A percentile compares a stretch with the other conserved stretches of the same genome.
These are phyloP conservation scores for Cichorium intybus DNA, from an alignment of 140 eudicot species.

Conservation along the genomic window DNA sequence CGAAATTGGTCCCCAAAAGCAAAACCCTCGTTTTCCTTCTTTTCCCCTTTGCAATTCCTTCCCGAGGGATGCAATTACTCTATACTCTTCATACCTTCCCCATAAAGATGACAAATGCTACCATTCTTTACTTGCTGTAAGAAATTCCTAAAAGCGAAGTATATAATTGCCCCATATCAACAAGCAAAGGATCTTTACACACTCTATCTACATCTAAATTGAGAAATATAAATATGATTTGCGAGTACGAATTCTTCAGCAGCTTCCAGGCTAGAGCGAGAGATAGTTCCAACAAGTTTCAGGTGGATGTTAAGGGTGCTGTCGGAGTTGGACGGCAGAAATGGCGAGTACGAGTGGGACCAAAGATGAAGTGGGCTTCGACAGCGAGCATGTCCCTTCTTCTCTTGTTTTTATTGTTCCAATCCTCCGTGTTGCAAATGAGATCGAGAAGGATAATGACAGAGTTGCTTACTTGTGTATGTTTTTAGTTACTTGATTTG, in stretches of 20 bases:
- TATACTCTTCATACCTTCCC: background rate
- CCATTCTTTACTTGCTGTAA: conserved; percentile 22
- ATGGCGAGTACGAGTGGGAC: conserved; percentile 99
- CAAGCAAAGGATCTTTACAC: conserved; percentile 32
- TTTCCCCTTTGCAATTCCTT: conserved; percentile 3
- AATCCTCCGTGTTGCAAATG: conserved; percentile 92
- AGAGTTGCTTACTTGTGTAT: conserved; percentile 93
- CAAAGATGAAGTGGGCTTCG: conserved; percentile 56
- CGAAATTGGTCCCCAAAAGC: conserved; percentile 13
- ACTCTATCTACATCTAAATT: conserved; percentile 14
- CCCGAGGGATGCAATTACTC: background rate
- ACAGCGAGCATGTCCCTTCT: conserved; percentile 94
- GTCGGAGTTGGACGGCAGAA: background rate
- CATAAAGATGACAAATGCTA: conserved; percentile 11
- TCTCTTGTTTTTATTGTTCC: conserved; percentile 82
- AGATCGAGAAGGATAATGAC: conserved; percentile 71
- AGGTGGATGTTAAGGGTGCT: conserved; percentile 13
- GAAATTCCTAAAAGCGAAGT: conserved; percentile 25
- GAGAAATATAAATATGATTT: conserved; percentile 12
- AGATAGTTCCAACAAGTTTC: background rate
- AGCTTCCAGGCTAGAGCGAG: background rate
- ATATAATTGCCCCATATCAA: conserved; percentile 6
- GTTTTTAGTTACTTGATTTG: conserved; percentile 12
- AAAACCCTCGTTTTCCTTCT: conserved; percentile 7
- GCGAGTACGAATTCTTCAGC: conserved; percentile 10